Evolutionary conservation across 345 rosid genomes (phyloP), one percentile per base, ranked within the genome.

Genomic region (Anastatica hierochuntica): DNA sequence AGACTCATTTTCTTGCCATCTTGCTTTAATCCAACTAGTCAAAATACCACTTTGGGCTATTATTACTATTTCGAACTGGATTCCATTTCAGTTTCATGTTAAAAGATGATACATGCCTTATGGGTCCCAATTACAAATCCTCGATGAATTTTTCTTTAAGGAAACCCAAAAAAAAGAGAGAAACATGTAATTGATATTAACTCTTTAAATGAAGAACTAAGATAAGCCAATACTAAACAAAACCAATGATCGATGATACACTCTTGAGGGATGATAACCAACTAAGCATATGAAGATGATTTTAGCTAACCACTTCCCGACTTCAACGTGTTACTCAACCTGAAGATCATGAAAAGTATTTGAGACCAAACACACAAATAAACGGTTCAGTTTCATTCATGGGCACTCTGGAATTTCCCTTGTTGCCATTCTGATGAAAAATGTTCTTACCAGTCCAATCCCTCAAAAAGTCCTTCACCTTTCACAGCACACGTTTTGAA

Each of bases 381-480:
- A n/a, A n/a, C n/a, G n/a, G n/a, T n/a, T n/a, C n/a, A n/a, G n/a
- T n/a, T n/a, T n/a, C n/a, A n/a, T n/a, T n/a, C n/a, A n/a, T n/a
- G n/a, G n/a, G n/a, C n/a, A n/a, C n/a, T n/a, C n/a, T n/a, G n/a
- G n/a, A n/a, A n/a, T n/a, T n/a, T n/a, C n/a, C n/a, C n/a, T n/a
- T n/a, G n/a, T n/a, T n/a, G n/a, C n/a, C n/a, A 29, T 29, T 29
- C 6, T 4, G 4, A 14, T 11, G 30, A 35, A 5, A 49, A 10
- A 6, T 9, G 26, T 50, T 43, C 62, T 56, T 71, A 81, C 77
- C 84, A 76, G 69, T 81, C 84, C 59, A 79, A 58, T 43, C 84
- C 88, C 63, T 81, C 82, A 49, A 68, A 74, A 39, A 81, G 79
- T 21, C 88, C 88, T 50, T 79, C 84, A 51, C 82, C 84, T 55